Evolutionary conservation across 331 rosid genomes (phyloP).

Genomic region (Acacia concinna): DNA sequence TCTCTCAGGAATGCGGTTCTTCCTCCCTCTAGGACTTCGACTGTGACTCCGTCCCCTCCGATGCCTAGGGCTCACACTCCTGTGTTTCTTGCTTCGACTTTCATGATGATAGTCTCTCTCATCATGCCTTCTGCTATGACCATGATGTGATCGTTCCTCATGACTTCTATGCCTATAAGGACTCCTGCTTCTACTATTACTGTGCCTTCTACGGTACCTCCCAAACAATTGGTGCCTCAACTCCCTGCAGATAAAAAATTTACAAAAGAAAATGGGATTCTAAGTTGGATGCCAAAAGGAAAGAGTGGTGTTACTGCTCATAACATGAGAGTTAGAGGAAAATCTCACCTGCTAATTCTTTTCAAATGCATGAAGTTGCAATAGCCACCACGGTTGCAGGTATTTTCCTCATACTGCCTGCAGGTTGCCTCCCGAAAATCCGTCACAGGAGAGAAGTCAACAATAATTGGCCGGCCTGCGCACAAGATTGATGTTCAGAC

Average conservation of each 20-base stretch:
- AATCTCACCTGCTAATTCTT: slow-evolving; percentile 50
- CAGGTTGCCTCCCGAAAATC: slow-evolving; percentile 71
- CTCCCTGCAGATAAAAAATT: slow-evolving; percentile 16
- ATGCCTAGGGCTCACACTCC: slow-evolving; percentile 45
- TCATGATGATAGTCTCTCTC: slow-evolving; percentile 56
- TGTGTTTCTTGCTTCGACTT: slow-evolving; percentile 58
- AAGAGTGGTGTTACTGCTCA: neutral
- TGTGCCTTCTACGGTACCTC: slow-evolving; percentile 40
- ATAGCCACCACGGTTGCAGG: slow-evolving; percentile 67
- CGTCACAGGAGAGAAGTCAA: slow-evolving; percentile 64
- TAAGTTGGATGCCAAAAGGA: neutral
- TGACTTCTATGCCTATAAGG: slow-evolving; percentile 75
- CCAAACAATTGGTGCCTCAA: slow-evolving; percentile 69
- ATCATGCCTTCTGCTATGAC: slow-evolving; percentile 63
- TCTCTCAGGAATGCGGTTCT: slow-evolving; percentile 64
- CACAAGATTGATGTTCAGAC: neutral
- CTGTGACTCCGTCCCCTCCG: slow-evolving; percentile 52
- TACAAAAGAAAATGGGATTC: neutral
- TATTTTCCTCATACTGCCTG: slow-evolving; percentile 62
- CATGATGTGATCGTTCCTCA: slow-evolving; percentile 57
- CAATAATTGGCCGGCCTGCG: slow-evolving; percentile 48
- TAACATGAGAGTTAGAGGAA: neutral
- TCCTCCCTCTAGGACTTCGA: slow-evolving; percentile 59
- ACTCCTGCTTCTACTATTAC: slow-evolving; percentile 66
- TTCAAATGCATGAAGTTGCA: slow-evolving; percentile 68